Evolutionary conservation across 129 eudicot genomes (phyloP).

Genomic region (Daucus carota): DH1_v3.0 NC_030386.2:28070501-28071000

Average conservation of each 20-base stretch:
- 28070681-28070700: slow-evolving; percentile 73
- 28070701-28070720: slow-evolving; percentile 80
- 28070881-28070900: slow-evolving; percentile 20
- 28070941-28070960: background rate
- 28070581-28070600: too few species aligned
- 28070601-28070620: slow-evolving; percentile 64
- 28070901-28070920: slow-evolving; percentile 41
- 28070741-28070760: slow-evolving; percentile 71
- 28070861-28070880: slow-evolving; percentile 83
- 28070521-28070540: background rate
- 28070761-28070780: slow-evolving; percentile 75
- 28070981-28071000: slow-evolving; percentile 77
- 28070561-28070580: background rate
- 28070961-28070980: slow-evolving; percentile 27
- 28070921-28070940: slow-evolving; percentile 24
- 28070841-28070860: slow-evolving; percentile 86
- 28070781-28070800: slow-evolving; percentile 35
- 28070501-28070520: background rate
- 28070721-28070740: slow-evolving; percentile 66
- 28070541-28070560: background rate
- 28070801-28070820: slow-evolving; percentile 38
- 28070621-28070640: slow-evolving; percentile 88
- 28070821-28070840: slow-evolving; percentile 53
- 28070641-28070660: slow-evolving; percentile 67
- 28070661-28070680: slow-evolving; percentile 98